Percentiles rank a stretch among this genome's conserved stretches.
phyloP scores from a whole-genome alignment of 352 stramenopile genomes.

The Pythium brachiatum region DNA sequence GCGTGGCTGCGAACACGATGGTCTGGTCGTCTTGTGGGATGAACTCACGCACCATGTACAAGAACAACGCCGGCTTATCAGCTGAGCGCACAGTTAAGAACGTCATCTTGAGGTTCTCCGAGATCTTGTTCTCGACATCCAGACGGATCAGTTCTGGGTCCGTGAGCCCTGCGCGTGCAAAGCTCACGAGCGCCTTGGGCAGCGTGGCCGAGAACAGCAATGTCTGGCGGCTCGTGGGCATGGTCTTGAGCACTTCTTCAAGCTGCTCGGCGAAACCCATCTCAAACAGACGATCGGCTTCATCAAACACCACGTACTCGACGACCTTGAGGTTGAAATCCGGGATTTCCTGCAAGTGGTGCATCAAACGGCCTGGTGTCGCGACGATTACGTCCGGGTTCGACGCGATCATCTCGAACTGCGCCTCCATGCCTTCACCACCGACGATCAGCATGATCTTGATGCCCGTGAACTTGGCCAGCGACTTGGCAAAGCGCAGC shows the following conservation, averaged over 20 bases:
- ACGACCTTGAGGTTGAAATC: constrained; percentile 93
- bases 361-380: constrained; percentile 94
- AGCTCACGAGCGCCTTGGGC: constrained; percentile 97
- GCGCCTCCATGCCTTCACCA: constrained; percentile 97
- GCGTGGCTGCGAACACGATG: constrained; percentile 98
- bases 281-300: constrained; percentile 99
- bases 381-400: constrained; percentile 95
- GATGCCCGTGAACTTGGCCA: constrained; percentile 91
- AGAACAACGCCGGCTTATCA: constrained; percentile 95
- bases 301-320: constrained; percentile 97
- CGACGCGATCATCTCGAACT: constrained; percentile 94
- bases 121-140: constrained; percentile 98
- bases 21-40: constrained; percentile 91
- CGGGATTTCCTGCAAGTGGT: constrained; percentile 91
- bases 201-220: constrained; percentile 97
- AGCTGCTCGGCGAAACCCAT: constrained; percentile 99
- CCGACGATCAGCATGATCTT: constrained; percentile 94
- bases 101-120: constrained; percentile 95
- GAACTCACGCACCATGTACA: constrained; percentile 96
- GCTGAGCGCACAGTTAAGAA: constrained; percentile 96
- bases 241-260: constrained; percentile 90
- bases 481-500: constrained; percentile 84
- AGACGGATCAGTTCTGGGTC: constrained; percentile 97
- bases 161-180: constrained; percentile 97
- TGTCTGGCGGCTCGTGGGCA: constrained; percentile 86